phyloP scores from a whole-genome alignment of 371 early-diverging fungal species.

The Lichtheimia corymbifera region DNA sequence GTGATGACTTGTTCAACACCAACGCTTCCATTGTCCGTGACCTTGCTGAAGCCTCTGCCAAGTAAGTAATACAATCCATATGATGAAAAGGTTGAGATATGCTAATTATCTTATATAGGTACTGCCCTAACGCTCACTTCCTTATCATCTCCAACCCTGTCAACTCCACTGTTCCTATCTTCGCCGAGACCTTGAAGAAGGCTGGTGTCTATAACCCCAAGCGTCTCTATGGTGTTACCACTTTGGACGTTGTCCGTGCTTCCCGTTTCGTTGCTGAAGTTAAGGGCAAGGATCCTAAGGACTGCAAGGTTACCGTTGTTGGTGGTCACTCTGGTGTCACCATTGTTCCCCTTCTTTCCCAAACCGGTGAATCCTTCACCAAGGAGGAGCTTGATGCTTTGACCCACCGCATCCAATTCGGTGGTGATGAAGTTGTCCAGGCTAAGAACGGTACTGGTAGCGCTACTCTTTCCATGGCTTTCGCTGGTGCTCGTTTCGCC shows the following conservation, averaged over 20 bases:
- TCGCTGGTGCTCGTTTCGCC: slow-evolving; percentile 95
- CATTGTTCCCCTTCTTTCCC: slow-evolving; percentile 95
- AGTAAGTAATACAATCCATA: slow-evolving; percentile 41
- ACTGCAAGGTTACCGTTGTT: slow-evolving; percentile 87
- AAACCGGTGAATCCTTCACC: slow-evolving; percentile 80
- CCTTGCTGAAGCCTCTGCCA: slow-evolving; percentile 69
- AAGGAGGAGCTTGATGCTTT: slow-evolving; percentile 91
- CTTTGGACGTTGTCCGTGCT: slow-evolving; percentile 97
- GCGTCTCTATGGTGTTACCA: slow-evolving; percentile 97
- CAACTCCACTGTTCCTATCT: slow-evolving; percentile 99
- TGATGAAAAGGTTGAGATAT: background rate
- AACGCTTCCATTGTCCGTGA: slow-evolving; percentile 94
- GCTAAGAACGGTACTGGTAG: slow-evolving; percentile 99
- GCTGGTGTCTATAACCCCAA: slow-evolving; percentile 92
- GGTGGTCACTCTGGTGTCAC: slow-evolving; percentile 99
- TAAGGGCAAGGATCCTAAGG: slow-evolving; percentile 74
- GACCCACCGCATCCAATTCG: slow-evolving; percentile 98
- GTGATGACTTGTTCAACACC: slow-evolving; percentile 98
- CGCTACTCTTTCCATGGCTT: slow-evolving; percentile 99
- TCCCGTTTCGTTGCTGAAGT: slow-evolving; percentile 92
- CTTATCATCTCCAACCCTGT: slow-evolving; percentile 99
- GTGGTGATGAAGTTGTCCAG: slow-evolving; percentile 99
- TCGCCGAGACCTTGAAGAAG: slow-evolving; percentile 95
- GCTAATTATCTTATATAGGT: slow-evolving; percentile 32
- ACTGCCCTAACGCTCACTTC: slow-evolving; percentile 96